Evolutionary conservation across 2,329 filamentous ascomycete genomes (phyloP).

Genomic region (Talaromyces marneffei): DNA sequence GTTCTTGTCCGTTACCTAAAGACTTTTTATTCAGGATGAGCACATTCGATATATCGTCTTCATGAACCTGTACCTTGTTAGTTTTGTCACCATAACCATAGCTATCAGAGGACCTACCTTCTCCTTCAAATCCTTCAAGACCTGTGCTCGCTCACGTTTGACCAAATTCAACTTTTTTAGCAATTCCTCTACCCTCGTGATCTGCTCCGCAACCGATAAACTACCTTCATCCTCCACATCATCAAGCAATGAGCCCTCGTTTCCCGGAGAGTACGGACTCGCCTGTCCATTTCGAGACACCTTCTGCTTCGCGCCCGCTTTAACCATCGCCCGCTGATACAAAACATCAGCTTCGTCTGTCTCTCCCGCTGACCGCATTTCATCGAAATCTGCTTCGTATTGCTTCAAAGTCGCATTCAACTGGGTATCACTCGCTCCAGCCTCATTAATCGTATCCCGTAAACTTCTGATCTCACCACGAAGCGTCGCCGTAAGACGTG

Average conservation of each 20-base stretch:
- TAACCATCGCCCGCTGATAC: slow-evolving; percentile 80
- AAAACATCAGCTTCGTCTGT: slow-evolving; percentile 80
- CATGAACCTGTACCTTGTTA: slow-evolving; percentile 63
- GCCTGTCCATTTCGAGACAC: slow-evolving; percentile 55
- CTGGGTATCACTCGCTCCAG: slow-evolving; percentile 76
- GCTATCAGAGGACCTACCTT: slow-evolving; percentile 59
- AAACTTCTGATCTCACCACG: slow-evolving; percentile 84
- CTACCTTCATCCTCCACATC: slow-evolving; percentile 80
- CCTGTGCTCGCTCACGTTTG: slow-evolving; percentile 84
- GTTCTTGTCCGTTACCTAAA: slow-evolving; percentile 77
- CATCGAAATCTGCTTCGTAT: slow-evolving; percentile 82
- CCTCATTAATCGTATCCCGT: slow-evolving; percentile 81
- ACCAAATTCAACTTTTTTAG: slow-evolving; percentile 86
- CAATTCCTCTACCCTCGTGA: slow-evolving; percentile 79
- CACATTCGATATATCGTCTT: slow-evolving; percentile 95
- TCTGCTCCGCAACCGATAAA: slow-evolving; percentile 80
- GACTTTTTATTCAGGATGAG: slow-evolving; percentile 97
- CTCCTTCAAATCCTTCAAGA: slow-evolving; percentile 93
- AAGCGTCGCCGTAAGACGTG: slow-evolving; percentile 78
- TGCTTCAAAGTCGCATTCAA: slow-evolving; percentile 77
- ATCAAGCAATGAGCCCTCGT: slow-evolving; percentile 78
- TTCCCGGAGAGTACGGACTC: slow-evolving; percentile 52
- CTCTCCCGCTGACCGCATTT: slow-evolving; percentile 87
- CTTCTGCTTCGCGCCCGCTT: slow-evolving; percentile 58
- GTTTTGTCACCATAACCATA: not conserved